Conservation (phyloP, 306 rosid genomes). For the Vicia sativa region DNA sequence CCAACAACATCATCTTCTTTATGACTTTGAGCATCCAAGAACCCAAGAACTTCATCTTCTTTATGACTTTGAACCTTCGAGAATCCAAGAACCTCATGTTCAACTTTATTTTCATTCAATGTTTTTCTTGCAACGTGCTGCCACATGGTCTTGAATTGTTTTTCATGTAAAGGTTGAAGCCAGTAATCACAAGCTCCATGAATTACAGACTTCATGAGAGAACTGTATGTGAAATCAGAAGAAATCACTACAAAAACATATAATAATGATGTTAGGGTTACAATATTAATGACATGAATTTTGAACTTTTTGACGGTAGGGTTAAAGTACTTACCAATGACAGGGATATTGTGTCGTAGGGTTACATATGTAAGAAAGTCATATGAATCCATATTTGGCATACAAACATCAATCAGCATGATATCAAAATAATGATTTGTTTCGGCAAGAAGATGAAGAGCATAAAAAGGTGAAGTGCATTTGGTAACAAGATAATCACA, state of each 20-base stretch:
- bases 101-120: constrained; percentile 42
- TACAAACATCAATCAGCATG: constrained; percentile 60
- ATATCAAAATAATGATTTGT: constrained; percentile 52
- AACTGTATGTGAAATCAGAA: constrained; percentile 45
- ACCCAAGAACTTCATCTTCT: too few relatives aligned
- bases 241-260: neutral
- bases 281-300: neutral
- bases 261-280: neutral
- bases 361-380: constrained; percentile 50
- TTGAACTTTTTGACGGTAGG: too few relatives aligned
- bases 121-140: constrained; percentile 36
- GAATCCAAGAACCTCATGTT: neutral
- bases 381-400: constrained; percentile 67
- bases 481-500: constrained; percentile 49
- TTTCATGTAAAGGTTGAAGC: constrained; percentile 59
- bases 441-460: constrained; percentile 54
- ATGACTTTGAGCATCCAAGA: too few relatives aligned
- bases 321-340: constrained; percentile 44
- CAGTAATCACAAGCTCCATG: constrained; percentile 64
- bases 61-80: too few relatives aligned
- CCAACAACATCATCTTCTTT: too few relatives aligned
- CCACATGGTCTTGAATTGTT: constrained; percentile 49
- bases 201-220: constrained; percentile 45
- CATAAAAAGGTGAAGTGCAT: constrained; percentile 47
- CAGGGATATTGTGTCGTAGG: constrained; percentile 61